These are phyloP conservation scores for Penicillium lividum DNA, from an alignment of 495 filamentous ascomycete genomes.

Conservation along the genomic window DNA sequence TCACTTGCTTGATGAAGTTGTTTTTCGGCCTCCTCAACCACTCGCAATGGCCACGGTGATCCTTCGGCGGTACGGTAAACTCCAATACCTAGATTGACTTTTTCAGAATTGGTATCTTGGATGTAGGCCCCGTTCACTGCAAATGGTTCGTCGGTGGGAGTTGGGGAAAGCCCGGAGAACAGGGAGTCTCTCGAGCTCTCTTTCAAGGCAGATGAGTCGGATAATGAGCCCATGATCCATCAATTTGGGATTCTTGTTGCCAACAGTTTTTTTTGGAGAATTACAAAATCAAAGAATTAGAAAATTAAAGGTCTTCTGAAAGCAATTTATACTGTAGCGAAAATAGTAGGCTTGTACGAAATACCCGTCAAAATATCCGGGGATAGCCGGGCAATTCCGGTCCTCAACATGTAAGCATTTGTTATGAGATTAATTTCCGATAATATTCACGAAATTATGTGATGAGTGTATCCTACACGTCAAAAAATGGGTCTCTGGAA, in stretches of 20 bases:
- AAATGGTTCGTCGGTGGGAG: slow-evolving; percentile 26
- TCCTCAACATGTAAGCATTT: no score
- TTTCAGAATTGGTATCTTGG: slow-evolving; percentile 26
- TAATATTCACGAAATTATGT: no score
- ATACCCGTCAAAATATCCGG: not conserved
- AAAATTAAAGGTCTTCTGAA: no score
- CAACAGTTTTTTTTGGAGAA: no score
- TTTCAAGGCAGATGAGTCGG: not conserved
- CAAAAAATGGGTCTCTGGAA: no score
- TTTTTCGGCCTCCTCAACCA: slow-evolving; percentile 29
- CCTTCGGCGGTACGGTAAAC: slow-evolving; percentile 39
- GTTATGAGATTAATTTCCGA: no score
- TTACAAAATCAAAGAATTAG: no score
- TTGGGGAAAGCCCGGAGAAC: slow-evolving; percentile 21
- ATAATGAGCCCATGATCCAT: slow-evolving; percentile 11
- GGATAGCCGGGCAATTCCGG: not conserved
- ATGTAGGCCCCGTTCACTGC: slow-evolving; percentile 24
- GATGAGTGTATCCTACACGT: no score
- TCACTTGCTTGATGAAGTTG: slow-evolving; percentile 13
- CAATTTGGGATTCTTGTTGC: not conserved
- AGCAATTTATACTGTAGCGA: no score
- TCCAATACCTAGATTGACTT: slow-evolving; percentile 35
- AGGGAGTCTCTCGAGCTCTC: not conserved
- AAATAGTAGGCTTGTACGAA: not conserved
- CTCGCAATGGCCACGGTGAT: slow-evolving; percentile 36